Conservation (phyloP, 2,329 filamentous ascomycete species). For the Fusarium beomiforme region DNA sequence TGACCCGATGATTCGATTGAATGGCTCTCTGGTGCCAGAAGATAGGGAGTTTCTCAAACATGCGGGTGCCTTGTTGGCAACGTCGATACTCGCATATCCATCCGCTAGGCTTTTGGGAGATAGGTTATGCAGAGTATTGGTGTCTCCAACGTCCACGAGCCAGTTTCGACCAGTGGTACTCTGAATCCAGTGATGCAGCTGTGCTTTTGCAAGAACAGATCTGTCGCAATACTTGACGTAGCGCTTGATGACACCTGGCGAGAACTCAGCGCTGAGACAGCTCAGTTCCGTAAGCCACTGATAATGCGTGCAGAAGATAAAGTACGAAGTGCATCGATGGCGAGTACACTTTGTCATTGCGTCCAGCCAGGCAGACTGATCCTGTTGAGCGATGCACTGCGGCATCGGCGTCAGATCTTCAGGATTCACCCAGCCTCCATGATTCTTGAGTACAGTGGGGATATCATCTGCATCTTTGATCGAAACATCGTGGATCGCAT, state of each 20-base stretch:
- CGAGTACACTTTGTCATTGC: conserved; percentile 25
- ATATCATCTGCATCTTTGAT: background rate
- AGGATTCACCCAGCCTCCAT: conserved; percentile 21
- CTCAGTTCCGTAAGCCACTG: conserved; percentile 31
- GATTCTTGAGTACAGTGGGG: background rate
- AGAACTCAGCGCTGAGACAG: conserved; percentile 24
- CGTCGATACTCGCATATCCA: background rate
- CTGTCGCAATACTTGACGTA: conserved; percentile 22
- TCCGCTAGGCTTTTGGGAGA: background rate
- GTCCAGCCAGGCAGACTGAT: conserved; percentile 12
- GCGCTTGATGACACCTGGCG: background rate
- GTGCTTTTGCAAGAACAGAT: conserved; percentile 25
- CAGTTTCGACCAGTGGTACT: conserved; percentile 7
- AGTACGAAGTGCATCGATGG: conserved; percentile 20
- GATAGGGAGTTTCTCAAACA: background rate
- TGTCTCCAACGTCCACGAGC: conserved; percentile 24
- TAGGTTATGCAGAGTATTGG: background rate
- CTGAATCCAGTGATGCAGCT: conserved; percentile 18
- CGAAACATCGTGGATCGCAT: background rate
- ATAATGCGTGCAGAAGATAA: conserved; percentile 22
- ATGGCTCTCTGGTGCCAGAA: background rate
- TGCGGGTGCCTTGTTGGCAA: background rate
- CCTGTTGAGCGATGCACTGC: conserved; percentile 28
- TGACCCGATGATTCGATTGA: conserved; percentile 3
- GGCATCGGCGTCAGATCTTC: conserved; percentile 28